phyloP scores from a whole-genome alignment of 2,329 filamentous ascomycete species.

The Epichloe sp. region DNA sequence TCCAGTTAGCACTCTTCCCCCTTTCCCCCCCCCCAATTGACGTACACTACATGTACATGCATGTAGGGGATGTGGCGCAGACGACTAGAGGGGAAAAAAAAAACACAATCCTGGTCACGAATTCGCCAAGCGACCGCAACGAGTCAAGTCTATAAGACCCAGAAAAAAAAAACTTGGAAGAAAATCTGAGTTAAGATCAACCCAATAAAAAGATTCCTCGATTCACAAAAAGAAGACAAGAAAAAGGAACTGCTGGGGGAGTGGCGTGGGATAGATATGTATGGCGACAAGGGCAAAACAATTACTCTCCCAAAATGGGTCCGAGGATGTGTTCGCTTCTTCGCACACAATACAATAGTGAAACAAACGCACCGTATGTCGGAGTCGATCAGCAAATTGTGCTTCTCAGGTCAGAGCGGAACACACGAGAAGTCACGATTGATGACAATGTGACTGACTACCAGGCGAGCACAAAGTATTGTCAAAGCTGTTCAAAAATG shows the following conservation, averaged over 20 bases:
- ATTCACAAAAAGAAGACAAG: neutral
- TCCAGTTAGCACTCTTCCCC: conserved; percentile 3
- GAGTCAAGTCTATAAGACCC: neutral
- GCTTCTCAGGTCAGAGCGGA: neutral
- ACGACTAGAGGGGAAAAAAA: neutral
- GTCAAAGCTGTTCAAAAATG: neutral
- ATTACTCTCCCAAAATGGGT: neutral
- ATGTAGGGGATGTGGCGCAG: conserved; percentile 2
- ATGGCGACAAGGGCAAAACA: neutral
- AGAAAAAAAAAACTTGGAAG: neutral
- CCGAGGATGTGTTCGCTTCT: neutral
- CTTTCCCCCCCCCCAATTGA: neutral
- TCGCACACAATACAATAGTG: neutral
- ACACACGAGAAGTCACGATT: neutral
- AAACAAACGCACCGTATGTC: neutral
- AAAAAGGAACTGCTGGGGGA: no score
- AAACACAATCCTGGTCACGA: neutral
- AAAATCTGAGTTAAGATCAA: neutral
- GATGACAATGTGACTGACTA: neutral
- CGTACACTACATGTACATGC: neutral
- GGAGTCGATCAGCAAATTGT: neutral
- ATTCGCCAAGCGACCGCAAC: neutral
- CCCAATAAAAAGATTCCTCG: neutral
- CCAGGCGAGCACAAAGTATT: neutral
- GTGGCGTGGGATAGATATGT: neutral